These are phyloP conservation scores for Fomitopsis schrenkii DNA, from an alignment of 1,284 basidiomycete genomes.

Conservation along the genomic window DNA sequence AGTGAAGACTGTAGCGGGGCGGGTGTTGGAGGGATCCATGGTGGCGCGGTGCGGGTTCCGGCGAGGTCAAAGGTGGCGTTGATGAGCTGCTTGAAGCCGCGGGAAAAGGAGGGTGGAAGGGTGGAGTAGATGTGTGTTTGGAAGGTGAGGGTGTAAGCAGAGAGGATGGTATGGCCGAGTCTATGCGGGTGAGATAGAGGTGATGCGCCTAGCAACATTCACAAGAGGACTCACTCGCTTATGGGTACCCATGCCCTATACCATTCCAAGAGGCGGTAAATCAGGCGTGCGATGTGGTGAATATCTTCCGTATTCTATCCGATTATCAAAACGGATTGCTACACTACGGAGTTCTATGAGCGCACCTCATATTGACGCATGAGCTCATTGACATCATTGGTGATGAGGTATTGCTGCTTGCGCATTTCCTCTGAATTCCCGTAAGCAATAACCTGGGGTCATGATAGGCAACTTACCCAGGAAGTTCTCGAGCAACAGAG, in stretches of 20 bases:
- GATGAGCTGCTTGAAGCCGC: constrained; percentile 61
- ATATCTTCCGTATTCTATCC: constrained; percentile 43
- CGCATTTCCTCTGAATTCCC: constrained; percentile 49
- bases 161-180: constrained; percentile 53
- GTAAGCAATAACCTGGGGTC: not conserved
- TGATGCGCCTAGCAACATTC: not conserved
- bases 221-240: constrained; percentile 40
- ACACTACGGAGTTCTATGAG: not conserved
- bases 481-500: constrained; percentile 62
- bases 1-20: constrained; percentile 10
- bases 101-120: constrained; percentile 61
- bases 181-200: constrained; percentile 30
- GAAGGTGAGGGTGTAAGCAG: constrained; percentile 61
- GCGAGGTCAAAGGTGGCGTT: constrained; percentile 47
- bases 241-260: constrained; percentile 61
- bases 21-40: constrained; percentile 15
- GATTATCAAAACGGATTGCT: not conserved
- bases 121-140: constrained; percentile 66
- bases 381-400: constrained; percentile 51
- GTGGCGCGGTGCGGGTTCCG: constrained; percentile 15
- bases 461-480: constrained; percentile 43
- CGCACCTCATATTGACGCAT: constrained; percentile 59
- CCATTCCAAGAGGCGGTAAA: constrained; percentile 60
- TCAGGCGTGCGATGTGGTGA: constrained; percentile 44
- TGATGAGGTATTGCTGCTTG: constrained; percentile 53